These are phyloP conservation scores for Aureobasidium sp. DNA, from an alignment of 2,329 filamentous ascomycete species.

Conservation along the genomic window DNA sequence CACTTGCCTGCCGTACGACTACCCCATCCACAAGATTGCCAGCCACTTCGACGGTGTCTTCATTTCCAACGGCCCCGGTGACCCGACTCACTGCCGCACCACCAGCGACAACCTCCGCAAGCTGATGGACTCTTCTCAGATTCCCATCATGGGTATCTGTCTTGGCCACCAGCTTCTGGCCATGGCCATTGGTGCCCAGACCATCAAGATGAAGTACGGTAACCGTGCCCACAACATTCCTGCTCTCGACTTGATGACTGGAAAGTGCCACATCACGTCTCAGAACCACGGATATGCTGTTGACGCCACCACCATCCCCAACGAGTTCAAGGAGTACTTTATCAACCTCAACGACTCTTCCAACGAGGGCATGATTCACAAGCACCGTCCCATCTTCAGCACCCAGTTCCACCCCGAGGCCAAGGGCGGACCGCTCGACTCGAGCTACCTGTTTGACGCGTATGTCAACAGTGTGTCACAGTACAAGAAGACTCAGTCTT, in stretches of 20 bases:
- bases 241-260: constrained; percentile 84
- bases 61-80: constrained; percentile 97
- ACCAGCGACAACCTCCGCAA: constrained; percentile 88
- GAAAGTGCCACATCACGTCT: constrained; percentile 95
- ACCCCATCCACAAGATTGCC: constrained; percentile 95
- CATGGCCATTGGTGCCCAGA: constrained; percentile 76
- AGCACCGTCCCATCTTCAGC: constrained; percentile 90
- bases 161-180: constrained; percentile 94
- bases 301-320: constrained; percentile 69
- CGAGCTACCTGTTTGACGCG: constrained; percentile 90
- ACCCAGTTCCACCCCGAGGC: constrained; percentile 99
- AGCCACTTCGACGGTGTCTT: constrained; percentile 98
- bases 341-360: constrained; percentile 95
- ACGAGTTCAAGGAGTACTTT: constrained; percentile 95
- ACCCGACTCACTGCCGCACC: constrained; percentile 91
- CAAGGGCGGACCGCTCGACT: constrained; percentile 94
- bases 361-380: constrained; percentile 97
- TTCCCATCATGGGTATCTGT: constrained; percentile 96
- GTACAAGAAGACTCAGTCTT: constrained; percentile 75
- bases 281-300: constrained; percentile 99
- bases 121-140: constrained; percentile 81
- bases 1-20: constrained; percentile 92
- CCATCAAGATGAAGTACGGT: constrained; percentile 97
- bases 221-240: constrained; percentile 99
- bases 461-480: constrained; percentile 83